Evolutionary conservation across 2,329 filamentous ascomycete genomes (phyloP).

Genomic region (Stemphylium lycopersici): DNA sequence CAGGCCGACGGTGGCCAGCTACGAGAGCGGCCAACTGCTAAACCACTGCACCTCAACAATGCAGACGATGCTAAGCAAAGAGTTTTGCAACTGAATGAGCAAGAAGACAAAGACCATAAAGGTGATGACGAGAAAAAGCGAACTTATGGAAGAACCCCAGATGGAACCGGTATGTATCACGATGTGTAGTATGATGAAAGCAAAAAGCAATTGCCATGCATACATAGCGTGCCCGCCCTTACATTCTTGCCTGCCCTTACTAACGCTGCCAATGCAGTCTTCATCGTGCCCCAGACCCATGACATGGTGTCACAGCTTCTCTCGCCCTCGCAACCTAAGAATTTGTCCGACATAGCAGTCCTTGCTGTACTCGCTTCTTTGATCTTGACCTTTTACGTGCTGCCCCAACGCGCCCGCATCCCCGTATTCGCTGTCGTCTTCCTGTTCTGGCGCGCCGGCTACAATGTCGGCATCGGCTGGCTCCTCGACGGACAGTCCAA

Average conservation of each 20-base stretch:
- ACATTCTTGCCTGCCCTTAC: slow-evolving; percentile 9
- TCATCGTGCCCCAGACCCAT: slow-evolving; percentile 92
- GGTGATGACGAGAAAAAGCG: slow-evolving; percentile 66
- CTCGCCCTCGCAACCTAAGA: slow-evolving; percentile 93
- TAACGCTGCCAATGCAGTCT: slow-evolving; percentile 65
- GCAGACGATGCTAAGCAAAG: slow-evolving; percentile 52
- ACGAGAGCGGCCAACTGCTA: slow-evolving; percentile 38
- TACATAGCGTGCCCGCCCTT: neutral
- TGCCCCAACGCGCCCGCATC: slow-evolving; percentile 72
- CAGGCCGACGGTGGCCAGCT: slow-evolving; percentile 38
- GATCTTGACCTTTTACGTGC: slow-evolving; percentile 72
- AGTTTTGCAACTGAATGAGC: slow-evolving; percentile 58
- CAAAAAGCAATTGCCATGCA: slow-evolving; percentile 1
- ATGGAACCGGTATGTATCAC: slow-evolving; percentile 76
- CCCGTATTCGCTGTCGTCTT: slow-evolving; percentile 84
- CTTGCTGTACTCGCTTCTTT: slow-evolving; percentile 78
- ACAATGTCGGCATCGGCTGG: slow-evolving; percentile 93
- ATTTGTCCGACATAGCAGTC: slow-evolving; percentile 82
- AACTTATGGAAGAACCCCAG: slow-evolving; percentile 89
- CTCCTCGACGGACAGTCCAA: slow-evolving; percentile 90
- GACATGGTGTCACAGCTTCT: slow-evolving; percentile 99
- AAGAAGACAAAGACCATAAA: slow-evolving; percentile 55
- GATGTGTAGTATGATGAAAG: neutral
- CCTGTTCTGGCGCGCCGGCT: slow-evolving; percentile 88
- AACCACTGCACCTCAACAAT: slow-evolving; percentile 37